Percentiles rank a stretch among this genome's conserved stretches.
Conservation (phyloP, 2,329 filamentous ascomycete genomes). For the Cladosporium austrohemisphaericum region DNA sequence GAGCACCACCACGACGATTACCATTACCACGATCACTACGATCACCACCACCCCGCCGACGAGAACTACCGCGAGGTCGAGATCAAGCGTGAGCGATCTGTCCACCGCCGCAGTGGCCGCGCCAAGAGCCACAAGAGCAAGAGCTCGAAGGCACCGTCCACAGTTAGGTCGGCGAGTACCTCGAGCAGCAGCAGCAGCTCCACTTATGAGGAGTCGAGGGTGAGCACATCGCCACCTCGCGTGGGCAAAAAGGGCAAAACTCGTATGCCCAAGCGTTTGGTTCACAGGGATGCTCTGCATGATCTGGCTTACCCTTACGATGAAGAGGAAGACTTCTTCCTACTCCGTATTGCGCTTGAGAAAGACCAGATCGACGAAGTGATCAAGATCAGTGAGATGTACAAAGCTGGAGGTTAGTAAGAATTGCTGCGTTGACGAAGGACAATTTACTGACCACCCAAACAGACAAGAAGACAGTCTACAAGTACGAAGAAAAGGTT, state of each 20-base stretch:
- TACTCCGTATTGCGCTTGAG: slow-evolving; percentile 78
- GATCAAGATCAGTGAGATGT: slow-evolving; percentile 75
- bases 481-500: slow-evolving; percentile 33
- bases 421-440: not conserved
- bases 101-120: slow-evolving; percentile 26
- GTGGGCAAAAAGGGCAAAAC: slow-evolving; percentile 72
- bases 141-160: slow-evolving; percentile 19
- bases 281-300: slow-evolving; percentile 74
- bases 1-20: slow-evolving; percentile 61
- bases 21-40: slow-evolving; percentile 54
- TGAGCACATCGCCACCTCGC: slow-evolving; percentile 30
- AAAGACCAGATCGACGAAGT: slow-evolving; percentile 90
- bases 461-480: slow-evolving; percentile 34
- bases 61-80: slow-evolving; percentile 50
- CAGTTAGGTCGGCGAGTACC: slow-evolving; percentile 22
- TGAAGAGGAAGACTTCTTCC: slow-evolving; percentile 79
- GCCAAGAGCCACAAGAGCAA: slow-evolving; percentile 23
- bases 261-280: slow-evolving; percentile 74
- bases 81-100: slow-evolving; percentile 45
- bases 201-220: slow-evolving; percentile 27
- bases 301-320: slow-evolving; percentile 83
- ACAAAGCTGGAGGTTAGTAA: slow-evolving; percentile 48
- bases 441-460: slow-evolving; percentile 19
- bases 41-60: slow-evolving; percentile 38
- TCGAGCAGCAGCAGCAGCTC: slow-evolving; percentile 41